Conservation (phyloP, 2,329 filamentous ascomycete species). For the Sporothrix sp. region DNA sequence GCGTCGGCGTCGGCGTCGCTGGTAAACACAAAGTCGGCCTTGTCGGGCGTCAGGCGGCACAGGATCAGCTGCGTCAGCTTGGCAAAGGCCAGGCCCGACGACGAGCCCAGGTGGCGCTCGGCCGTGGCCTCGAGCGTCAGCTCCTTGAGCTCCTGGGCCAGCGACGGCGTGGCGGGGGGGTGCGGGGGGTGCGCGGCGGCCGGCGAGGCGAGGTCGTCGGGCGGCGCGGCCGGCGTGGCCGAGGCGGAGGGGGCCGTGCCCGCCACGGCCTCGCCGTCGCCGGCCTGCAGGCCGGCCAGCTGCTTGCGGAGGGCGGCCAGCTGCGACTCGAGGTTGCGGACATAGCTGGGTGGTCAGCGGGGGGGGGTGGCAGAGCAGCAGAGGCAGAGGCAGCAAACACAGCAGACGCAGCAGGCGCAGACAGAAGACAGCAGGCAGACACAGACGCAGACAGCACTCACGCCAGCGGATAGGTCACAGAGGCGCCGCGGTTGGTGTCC, state of each 20-base stretch:
- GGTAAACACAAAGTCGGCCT: conserved; percentile 32
- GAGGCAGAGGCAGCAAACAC: too few relatives aligned
- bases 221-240: neutral
- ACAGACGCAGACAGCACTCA: too few relatives aligned
- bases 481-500: conserved; percentile 27
- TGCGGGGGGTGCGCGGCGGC: neutral
- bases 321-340: conserved; percentile 8
- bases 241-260: neutral
- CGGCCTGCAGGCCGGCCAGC: neutral
- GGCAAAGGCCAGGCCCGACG: conserved; percentile 36
- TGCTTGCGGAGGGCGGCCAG: conserved; percentile 1
- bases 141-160: conserved; percentile 27
- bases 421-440: too few relatives aligned
- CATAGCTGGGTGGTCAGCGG: conserved; percentile 1
- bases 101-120: conserved; percentile 34
- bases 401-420: too few relatives aligned
- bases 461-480: conserved; percentile 32
- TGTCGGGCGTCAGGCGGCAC: conserved; percentile 32
- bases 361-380: too few relatives aligned
- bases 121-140: conserved; percentile 35
- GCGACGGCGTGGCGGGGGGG: conserved; percentile 14
- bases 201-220: neutral
- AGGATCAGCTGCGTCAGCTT: conserved; percentile 34
- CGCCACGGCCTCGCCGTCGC: too few relatives aligned
- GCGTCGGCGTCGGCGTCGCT: too few relatives aligned